phyloP scores from a whole-genome alignment of 2,329 filamentous ascomycete species.

The Cyphellophora attinorum region DNA sequence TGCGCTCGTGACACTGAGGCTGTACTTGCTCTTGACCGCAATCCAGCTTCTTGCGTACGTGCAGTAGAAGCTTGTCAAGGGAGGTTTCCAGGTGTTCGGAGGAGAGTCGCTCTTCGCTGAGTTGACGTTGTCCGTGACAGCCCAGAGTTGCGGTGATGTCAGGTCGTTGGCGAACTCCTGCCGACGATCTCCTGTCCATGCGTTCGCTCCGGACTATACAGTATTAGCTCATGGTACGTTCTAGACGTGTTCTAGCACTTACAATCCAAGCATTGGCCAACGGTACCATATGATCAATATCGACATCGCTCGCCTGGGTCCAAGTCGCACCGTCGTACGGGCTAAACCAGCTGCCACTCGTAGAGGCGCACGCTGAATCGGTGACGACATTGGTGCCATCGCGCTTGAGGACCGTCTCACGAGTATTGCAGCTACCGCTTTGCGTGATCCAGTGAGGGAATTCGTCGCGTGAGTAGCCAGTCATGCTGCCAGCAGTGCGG shows the following conservation, averaged over 20 bases:
- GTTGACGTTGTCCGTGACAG: conserved; percentile 71
- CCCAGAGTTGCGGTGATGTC: conserved; percentile 63
- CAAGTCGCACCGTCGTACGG: conserved; percentile 67
- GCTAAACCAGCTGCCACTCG: conserved; percentile 58
- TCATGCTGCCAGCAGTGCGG: conserved; percentile 42
- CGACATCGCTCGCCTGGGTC: conserved; percentile 59
- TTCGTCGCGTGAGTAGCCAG: conserved; percentile 53
- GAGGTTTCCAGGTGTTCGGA: conserved; percentile 69
- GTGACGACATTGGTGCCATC: conserved; percentile 58
- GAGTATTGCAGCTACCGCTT: conserved; percentile 59
- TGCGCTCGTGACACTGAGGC: conserved; percentile 56
- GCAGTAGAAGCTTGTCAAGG: conserved; percentile 53
- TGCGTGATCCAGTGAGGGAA: conserved; percentile 66
- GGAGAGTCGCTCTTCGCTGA: conserved; percentile 61
- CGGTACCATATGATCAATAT: conserved; percentile 79
- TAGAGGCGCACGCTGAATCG: conserved; percentile 51
- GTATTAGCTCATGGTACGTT: background rate
- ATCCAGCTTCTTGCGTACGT: conserved; percentile 70
- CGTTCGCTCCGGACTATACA: conserved; percentile 55
- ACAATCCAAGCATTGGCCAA: conserved; percentile 72
- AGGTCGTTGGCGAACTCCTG: conserved; percentile 69
- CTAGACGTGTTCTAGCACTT: conserved; percentile 18
- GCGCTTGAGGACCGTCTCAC: conserved; percentile 62
- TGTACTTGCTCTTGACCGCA: conserved; percentile 65
- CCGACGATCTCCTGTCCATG: conserved; percentile 61